These are phyloP conservation scores for Melaleuca alternifolia DNA, from an alignment of 345 rosid species.

Conservation along the genomic window DNA sequence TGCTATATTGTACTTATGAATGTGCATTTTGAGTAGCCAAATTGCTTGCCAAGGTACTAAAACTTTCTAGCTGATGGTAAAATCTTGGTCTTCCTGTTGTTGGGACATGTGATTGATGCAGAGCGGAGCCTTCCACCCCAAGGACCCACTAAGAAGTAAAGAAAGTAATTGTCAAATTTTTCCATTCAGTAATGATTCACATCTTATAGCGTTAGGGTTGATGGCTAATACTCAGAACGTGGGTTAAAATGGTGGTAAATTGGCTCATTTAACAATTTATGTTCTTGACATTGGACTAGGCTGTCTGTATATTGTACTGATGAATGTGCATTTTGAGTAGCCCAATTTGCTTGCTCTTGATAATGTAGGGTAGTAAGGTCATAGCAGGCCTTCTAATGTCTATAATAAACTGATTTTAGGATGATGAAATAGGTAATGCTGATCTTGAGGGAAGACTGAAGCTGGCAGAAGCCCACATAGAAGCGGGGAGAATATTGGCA, in stretches of 20 bases:
- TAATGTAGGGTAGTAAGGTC: not conserved
- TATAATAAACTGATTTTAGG: constrained; percentile 21
- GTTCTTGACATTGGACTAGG: not conserved
- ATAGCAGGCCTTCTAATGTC: not conserved
- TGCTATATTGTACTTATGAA: not conserved
- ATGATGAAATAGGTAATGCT: constrained; percentile 22
- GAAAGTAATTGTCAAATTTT: not conserved
- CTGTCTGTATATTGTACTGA: not conserved
- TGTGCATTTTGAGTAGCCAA: not conserved
- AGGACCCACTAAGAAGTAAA: not conserved
- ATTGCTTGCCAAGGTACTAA: not conserved
- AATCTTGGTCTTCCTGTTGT: not conserved
- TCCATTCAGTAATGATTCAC: not conserved
- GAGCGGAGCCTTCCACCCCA: not conserved
- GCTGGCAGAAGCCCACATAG: constrained; percentile 78
- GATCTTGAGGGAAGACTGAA: constrained; percentile 54
- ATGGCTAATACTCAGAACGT: not conserved
- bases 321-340: not conserved
- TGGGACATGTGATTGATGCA: not conserved
- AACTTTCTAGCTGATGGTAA: not conserved
- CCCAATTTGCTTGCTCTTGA: not conserved
- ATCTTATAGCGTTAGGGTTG: not conserved
- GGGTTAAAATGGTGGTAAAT: not conserved
- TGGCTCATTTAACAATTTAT: not conserved
- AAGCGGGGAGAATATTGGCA: constrained; percentile 84